Conservation (phyloP, 805 yeast species). For the Suhomyces tanzawaensis region DNA sequence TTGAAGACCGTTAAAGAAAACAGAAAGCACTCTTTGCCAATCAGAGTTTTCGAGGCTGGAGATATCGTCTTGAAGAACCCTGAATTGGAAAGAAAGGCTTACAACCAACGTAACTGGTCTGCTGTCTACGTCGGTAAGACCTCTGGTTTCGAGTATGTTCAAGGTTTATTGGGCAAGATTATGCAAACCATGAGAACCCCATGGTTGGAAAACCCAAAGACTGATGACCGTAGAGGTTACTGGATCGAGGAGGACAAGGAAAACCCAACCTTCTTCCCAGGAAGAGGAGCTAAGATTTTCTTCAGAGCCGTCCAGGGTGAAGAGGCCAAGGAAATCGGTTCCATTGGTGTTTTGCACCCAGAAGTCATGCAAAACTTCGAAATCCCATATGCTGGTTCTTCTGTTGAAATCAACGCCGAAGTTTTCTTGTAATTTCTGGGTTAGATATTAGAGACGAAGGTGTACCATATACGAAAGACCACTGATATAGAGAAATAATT, state of each 20-base stretch:
- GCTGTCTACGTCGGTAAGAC: slow-evolving; percentile 93
- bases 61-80: slow-evolving; percentile 88
- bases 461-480: no score
- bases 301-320: slow-evolving; percentile 65
- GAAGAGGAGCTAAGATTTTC: slow-evolving; percentile 89
- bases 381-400: slow-evolving; percentile 88
- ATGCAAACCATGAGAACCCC: slow-evolving; percentile 94
- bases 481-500: no score
- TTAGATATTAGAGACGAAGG: no score
- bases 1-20: slow-evolving; percentile 94
- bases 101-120: slow-evolving; percentile 91
- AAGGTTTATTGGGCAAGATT: slow-evolving; percentile 89
- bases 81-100: slow-evolving; percentile 80
- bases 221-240: slow-evolving; percentile 66
- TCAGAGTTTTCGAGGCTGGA: slow-evolving; percentile 92
- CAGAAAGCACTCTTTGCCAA: slow-evolving; percentile 92
- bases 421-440: slow-evolving; percentile 58
- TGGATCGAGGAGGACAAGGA: slow-evolving; percentile 75
- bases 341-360: slow-evolving; percentile 94
- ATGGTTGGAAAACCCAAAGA: slow-evolving; percentile 62
- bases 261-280: slow-evolving; percentile 85
- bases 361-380: slow-evolving; percentile 84
- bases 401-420: slow-evolving; percentile 87
- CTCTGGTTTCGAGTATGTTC: slow-evolving; percentile 91
- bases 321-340: slow-evolving; percentile 63